Conservation (phyloP, 2,329 filamentous ascomycete genomes). For the Fusarium nygamai region DNA sequence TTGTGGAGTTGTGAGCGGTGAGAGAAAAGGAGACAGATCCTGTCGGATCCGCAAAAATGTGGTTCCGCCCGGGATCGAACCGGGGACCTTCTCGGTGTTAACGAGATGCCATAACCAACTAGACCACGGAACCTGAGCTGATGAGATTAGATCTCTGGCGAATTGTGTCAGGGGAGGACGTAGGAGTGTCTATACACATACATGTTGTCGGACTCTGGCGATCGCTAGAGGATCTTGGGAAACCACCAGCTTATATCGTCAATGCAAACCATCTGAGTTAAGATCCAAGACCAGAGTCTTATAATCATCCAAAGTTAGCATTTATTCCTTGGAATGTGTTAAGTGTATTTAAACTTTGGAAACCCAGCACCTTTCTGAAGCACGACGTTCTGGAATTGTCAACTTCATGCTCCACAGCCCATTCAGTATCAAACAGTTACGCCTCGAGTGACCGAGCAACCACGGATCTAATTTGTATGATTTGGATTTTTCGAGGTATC, state of each 20-base stretch:
- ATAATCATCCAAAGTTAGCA: rapidly evolving
- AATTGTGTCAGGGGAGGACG: rapidly evolving
- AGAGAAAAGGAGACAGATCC: neutral
- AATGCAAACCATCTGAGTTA: too few species aligned
- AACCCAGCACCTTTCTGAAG: neutral
- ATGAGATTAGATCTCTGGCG: neutral
- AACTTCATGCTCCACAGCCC: neutral
- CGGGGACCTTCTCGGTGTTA: slow-evolving; percentile 39
- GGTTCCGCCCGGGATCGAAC: slow-evolving; percentile 38
- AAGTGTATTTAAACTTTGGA: rapidly evolving
- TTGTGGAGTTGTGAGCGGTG: neutral
- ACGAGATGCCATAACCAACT: slow-evolving; percentile 40
- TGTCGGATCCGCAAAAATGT: slow-evolving; percentile 3
- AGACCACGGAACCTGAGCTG: slow-evolving; percentile 32
- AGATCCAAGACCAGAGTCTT: too few species aligned
- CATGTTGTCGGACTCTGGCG: too few species aligned
- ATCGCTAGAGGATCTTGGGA: too few species aligned
- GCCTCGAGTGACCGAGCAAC: rapidly evolving
- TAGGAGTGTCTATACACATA: neutral
- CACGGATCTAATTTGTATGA: rapidly evolving
- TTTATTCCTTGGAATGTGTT: neutral
- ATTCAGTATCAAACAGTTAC: neutral
- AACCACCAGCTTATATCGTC: neutral
- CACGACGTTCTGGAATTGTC: rapidly evolving
- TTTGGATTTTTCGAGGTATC: rapidly evolving